Conservation (phyloP, 345 rosid species). For the Eutrema japonicum region DNA sequence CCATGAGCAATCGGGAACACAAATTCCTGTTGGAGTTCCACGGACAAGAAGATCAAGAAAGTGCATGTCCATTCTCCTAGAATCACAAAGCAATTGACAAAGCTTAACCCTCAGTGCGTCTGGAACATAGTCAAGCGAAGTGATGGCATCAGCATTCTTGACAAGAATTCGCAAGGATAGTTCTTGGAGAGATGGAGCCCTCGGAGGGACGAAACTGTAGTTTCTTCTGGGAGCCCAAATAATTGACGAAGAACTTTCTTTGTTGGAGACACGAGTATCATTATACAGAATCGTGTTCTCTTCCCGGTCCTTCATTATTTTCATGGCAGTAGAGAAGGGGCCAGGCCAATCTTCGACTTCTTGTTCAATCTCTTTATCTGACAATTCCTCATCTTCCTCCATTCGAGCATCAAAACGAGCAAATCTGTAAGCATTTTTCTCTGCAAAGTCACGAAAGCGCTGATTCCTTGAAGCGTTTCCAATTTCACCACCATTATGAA, state of each 20-base stretch:
- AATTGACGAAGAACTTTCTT: conserved; percentile 42
- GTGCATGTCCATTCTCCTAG: conserved; percentile 59
- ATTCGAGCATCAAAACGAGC: conserved; percentile 62
- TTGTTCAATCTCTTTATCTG: conserved; percentile 44
- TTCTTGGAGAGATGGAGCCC: conserved; percentile 64
- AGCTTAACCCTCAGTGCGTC: conserved; percentile 70
- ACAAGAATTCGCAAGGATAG: conserved; percentile 60
- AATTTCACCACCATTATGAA: not conserved
- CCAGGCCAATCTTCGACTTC: conserved; percentile 92
- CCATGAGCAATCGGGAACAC: conserved; percentile 87
- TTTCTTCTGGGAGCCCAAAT: conserved; percentile 65
- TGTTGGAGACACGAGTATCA: conserved; percentile 26
- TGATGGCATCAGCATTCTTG: conserved; percentile 74
- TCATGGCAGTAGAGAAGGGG: conserved; percentile 96
- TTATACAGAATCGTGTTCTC: conserved; percentile 38
- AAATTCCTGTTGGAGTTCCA: conserved; percentile 74
- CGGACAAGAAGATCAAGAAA: conserved; percentile 60
- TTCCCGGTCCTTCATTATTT: conserved; percentile 72
- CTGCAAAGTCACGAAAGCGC: conserved; percentile 62
- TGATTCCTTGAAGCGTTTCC: conserved; percentile 44
- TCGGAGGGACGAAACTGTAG: conserved; percentile 27
- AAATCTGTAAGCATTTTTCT: conserved; percentile 66
- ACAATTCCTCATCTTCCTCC: conserved; percentile 44
- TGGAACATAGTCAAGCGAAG: conserved; percentile 81
- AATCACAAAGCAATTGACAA: conserved; percentile 71